phyloP scores from a whole-genome alignment of 805 yeast species.

The Yarrowia divulgata region DNA sequence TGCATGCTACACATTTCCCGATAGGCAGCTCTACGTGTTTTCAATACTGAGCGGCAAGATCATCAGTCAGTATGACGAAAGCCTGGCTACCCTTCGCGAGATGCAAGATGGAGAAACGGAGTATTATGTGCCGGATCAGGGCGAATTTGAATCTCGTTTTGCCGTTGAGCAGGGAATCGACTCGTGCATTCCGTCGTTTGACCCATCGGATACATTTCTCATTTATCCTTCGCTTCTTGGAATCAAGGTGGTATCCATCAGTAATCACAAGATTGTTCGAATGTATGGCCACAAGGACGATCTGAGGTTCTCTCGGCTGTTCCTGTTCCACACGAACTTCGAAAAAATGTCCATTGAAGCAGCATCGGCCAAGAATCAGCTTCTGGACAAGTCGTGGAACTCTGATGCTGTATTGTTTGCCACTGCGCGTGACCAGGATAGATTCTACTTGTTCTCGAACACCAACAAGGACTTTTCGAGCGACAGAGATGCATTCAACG shows the following conservation, averaged over 20 bases:
- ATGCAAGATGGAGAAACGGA: constrained; percentile 47
- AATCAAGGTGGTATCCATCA: constrained; percentile 48
- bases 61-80: constrained; percentile 49
- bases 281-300: constrained; percentile 49
- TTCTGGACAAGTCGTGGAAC: constrained; percentile 45
- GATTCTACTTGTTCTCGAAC: constrained; percentile 49
- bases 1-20: constrained; percentile 48
- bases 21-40: constrained; percentile 47
- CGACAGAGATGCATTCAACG: constrained; percentile 49
- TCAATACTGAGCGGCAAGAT: constrained; percentile 51
- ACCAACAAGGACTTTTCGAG: constrained; percentile 42
- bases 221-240: constrained; percentile 49
- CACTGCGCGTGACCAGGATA: constrained; percentile 44
- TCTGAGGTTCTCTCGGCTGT: constrained; percentile 46
- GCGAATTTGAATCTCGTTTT: constrained; percentile 48
- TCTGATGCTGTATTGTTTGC: constrained; percentile 49
- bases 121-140: constrained; percentile 42
- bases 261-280: constrained; percentile 45
- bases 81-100: constrained; percentile 44
- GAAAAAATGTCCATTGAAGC: constrained; percentile 46
- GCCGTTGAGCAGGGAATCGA: constrained; percentile 45
- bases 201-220: constrained; percentile 48
- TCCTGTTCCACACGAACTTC: constrained; percentile 50
- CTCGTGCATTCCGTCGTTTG: constrained; percentile 46
- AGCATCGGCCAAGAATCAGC: constrained; percentile 49